Base-by-base conservation (phyloP, 2,329 filamentous ascomycete genomes). In the Fusarium coicis region DNA sequence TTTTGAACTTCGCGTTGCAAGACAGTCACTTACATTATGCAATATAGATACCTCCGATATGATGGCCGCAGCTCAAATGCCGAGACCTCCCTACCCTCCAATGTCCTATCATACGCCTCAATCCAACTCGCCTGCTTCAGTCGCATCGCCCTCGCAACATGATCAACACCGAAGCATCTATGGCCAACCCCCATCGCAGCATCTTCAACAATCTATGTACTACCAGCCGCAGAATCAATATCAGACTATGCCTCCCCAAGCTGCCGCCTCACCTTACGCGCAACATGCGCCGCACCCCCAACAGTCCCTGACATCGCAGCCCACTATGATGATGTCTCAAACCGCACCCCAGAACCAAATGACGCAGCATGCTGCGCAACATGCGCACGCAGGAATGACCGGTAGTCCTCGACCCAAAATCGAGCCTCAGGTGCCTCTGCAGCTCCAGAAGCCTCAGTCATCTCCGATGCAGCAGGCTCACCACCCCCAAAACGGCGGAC, bases 61-160 rank as follows among this genome's bases (percentile, higher is more conserved):
- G 86, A 92, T 90, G 88, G 92, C 91, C 84, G 87, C 89, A 78
- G 85, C 85, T 71, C 84, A 86, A 80, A 88, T 91, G 93, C 93
- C 94, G 83, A 90, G 92, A 82, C 90, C 92, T 77, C 89, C 91
- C 52, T 97, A 97, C 81, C 95, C 95, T 76, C 94, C 94, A 68
- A 97, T 97, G 80, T 88, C 87, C 37, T 98, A 98, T 81, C 94
- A 98, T 83, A 97, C 95, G 23, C 95, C 95, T 62, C 95, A 98
- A 85, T 97, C 95, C 63, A 97, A 96, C 83, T 97, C 96, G 62
- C 96, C 96, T 54, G 94, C 94, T 43, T 97, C 95, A 56, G 95
- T 98, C 77, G 93, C 95, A 72, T 98, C 96, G 39, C 92, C 94
- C 28, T 94, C 95, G 65, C 89, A 91, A 63, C 95, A 97, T 83